Base-by-base conservation (phyloP, 352 stramenopile genomes). In the Aphanomyces astaci region DNA sequence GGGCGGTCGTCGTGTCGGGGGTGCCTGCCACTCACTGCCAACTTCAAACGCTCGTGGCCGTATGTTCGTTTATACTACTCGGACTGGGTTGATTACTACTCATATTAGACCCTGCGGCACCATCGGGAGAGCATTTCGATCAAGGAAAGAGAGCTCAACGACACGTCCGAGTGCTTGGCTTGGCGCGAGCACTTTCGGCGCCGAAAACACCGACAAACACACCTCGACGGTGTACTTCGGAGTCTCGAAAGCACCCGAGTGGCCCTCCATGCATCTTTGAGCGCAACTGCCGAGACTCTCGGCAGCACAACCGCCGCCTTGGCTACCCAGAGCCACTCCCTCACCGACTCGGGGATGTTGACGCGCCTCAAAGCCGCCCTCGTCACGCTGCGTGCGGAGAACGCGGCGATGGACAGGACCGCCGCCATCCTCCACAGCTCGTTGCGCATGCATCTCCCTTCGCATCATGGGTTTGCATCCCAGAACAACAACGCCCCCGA, bases 331-430 rank as follows among this genome's bases (percentile, higher is more conserved):
- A 39, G 32, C 33, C 27, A 57, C 32, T 10, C 7, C 4, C 39
- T 68, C 46, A 68, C 62, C 4, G 62, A 68, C 62, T 17, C 43
- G 17, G 32, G 22, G 4, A 24, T 56, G 31, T 43, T 68, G 17
- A 40, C 31, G 32, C 15, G 25, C 11, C 40, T 68, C 31, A 15
- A 27, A 32, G 15, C 10, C 17, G 62, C 31, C 9, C 28, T 68
- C 13, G 13, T 9, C 5, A 31, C 51, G 15, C 15, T 68, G 19
- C 46, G 51, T 13, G 62, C 46, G 17, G 62, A 68, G 10, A 59
- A 57, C 22, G 22, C 53, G 5, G 22, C 5, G 4, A 59, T 68
- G 40, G 62, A 68, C 30, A 49, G 30, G 5, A 28, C 62, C n/a
- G 4, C 59, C 0, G 45, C 24, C 4, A 22, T 68, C 36, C 36